A percentile compares a stretch with the other conserved stretches of the same genome.
Evolutionary conservation across 805 yeast species (phyloP).

Genomic region (Lipomyces spencermartinsiae): DNA sequence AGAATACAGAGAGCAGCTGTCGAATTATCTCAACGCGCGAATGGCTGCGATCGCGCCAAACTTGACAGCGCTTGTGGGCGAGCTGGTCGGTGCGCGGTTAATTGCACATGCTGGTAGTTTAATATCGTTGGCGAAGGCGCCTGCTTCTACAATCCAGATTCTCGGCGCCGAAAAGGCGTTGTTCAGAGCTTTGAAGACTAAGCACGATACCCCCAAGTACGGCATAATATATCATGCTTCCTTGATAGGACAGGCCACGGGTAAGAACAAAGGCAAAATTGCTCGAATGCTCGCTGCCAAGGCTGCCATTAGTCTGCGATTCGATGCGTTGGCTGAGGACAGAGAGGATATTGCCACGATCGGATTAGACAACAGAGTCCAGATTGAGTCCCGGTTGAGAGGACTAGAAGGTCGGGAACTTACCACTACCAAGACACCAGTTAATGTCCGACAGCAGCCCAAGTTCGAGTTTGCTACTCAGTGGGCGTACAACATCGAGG

Average conservation of each 20-base stretch:
- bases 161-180: conserved; percentile 99
- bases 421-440: conserved; percentile 67
- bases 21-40: conserved; percentile 87
- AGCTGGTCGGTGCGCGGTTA: conserved; percentile 96
- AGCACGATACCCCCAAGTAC: conserved; percentile 98
- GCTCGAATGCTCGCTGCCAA: conserved; percentile 99
- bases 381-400: conserved; percentile 93
- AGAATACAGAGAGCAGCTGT: conserved; percentile 93
- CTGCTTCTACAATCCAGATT: conserved; percentile 97
- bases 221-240: conserved; percentile 97
- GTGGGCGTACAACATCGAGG: conserved; percentile 91
- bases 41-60: conserved; percentile 99
- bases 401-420: conserved; percentile 96
- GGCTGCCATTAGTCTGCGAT: conserved; percentile 95
- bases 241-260: conserved; percentile 96
- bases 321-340: conserved; percentile 96
- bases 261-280: conserved; percentile 97
- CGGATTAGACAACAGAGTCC: conserved; percentile 88
- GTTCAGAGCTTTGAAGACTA: conserved; percentile 97
- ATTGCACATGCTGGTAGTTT: conserved; percentile 97
- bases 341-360: conserved; percentile 94
- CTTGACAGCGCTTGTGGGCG: conserved; percentile 93
- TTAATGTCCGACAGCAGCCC: conserved; percentile 73
- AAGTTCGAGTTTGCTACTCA: conserved; percentile 87
- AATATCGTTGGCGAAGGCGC: conserved; percentile 94